phyloP scores from a whole-genome alignment of 495 filamentous ascomycete species.

The Hypoxylon lienhwacheense region DNA sequence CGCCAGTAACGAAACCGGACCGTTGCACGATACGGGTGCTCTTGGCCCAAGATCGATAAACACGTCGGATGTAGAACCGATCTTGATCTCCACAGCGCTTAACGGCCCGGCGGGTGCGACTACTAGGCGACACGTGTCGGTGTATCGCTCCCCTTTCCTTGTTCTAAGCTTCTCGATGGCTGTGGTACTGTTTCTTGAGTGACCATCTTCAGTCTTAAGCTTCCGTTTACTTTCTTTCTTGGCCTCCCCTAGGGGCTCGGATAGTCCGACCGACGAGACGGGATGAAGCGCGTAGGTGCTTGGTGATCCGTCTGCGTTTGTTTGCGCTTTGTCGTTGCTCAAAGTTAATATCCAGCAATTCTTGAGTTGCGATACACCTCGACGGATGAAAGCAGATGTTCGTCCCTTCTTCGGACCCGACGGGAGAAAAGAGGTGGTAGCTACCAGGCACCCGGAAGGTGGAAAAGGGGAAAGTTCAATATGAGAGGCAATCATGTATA shows the following conservation, averaged over 20 bases:
- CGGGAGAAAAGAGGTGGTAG: not conserved
- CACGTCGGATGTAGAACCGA: conserved; percentile 21
- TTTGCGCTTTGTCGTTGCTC: not conserved
- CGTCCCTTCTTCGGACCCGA: conserved; percentile 3
- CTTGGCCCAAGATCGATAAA: conserved; percentile 1
- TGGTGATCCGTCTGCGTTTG: not conserved
- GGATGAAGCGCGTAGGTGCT: conserved; percentile 14
- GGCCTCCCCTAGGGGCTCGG: not conserved
- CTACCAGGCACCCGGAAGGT: not conserved
- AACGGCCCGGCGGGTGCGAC: not conserved
- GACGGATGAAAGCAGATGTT: conserved; percentile 15
- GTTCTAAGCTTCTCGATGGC: not conserved
- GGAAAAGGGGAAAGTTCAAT: not conserved
- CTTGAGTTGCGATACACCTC: not conserved
- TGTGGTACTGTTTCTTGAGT: not conserved
- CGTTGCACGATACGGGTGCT: conserved; percentile 4
- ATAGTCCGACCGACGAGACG: conserved; percentile 5
- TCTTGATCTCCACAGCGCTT: conserved; percentile 18
- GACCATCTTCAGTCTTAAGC: not conserved
- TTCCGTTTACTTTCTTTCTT: not conserved
- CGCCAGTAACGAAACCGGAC: not conserved
- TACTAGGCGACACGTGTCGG: conserved; percentile 11
- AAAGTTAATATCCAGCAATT: not conserved
- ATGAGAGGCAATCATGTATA: too few species aligned
- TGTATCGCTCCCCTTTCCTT: conserved; percentile 9